Base-by-base conservation (phyloP, 2,329 filamentous ascomycete genomes). In the Scedosporium aurantiacum region DNA sequence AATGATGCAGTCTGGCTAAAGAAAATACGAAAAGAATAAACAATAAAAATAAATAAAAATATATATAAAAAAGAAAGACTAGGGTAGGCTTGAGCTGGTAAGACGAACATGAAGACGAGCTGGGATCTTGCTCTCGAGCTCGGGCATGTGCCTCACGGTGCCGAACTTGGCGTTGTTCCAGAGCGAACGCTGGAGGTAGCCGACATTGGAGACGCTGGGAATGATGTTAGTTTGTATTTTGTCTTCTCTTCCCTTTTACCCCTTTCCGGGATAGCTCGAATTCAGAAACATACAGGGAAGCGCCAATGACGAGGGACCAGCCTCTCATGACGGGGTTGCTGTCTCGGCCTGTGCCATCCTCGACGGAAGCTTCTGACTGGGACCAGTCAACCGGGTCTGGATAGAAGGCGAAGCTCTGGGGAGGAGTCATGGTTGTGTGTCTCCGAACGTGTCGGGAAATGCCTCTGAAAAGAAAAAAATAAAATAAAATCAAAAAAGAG, bases 291-390 rank as follows among this genome's bases (percentile, higher is more conserved):
- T 74, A 89, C 86, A 88, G 68, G 62, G 78, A 82, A 60, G 83
- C 82, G 50, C 81, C 83, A 59, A 86, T 76, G 28, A 82, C 78
- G 57, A 95, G 76, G 6, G 84, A 72, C 37, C 80, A 73, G 4
- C 90, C 90, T 61, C 86, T 80, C 64, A 95, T 76, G 1, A 84
- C 79, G 0, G 90, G 90, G 69, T 93, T 91, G 47, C 81, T 78
- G 64, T 84, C 81, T 37, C 78, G 71, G 23, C 70, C 70, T n/a
- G 73, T 72, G 8, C 72, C 71, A 62, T 74, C 70, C 25, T 74
- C 69, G 12, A 76, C 71, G 14, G 47, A 32, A 25, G 27, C 10
- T 18, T 43, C 45, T n/a, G 47, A 25, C n/a, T 50, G 21, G 43
- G 58, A n/a, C 28, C 68, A 70, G 58, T 74, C 67, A 6, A 67